These are phyloP conservation scores for Avena atlantica DNA, from an alignment of 176 grass and related monocot genomes.

Conservation along the genomic window DNA sequence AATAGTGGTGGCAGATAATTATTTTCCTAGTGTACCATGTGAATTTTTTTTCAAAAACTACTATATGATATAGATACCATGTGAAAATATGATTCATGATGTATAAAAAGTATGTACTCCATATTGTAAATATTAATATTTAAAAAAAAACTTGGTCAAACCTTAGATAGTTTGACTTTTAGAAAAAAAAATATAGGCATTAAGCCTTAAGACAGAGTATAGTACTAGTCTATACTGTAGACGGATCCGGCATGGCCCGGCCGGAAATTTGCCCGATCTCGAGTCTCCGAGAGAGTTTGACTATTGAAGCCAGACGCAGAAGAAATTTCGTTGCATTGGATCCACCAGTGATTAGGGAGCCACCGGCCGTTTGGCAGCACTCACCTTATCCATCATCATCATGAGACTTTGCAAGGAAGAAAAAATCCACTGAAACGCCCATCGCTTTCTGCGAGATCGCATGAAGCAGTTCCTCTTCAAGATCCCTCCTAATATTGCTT, in stretches of 20 bases:
- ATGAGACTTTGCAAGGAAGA: not conserved
- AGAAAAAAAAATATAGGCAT: too few species aligned
- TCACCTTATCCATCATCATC: conserved; percentile 16
- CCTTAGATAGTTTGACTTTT: too few species aligned
- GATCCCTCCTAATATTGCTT: not conserved
- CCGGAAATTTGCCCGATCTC: not conserved
- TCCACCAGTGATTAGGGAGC: not conserved
- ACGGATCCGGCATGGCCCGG: not conserved
- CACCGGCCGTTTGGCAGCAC: not conserved
- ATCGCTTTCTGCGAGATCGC: not conserved
- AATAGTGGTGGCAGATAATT: too few species aligned
- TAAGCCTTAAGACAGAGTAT: too few species aligned
- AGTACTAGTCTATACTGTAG: too few species aligned
- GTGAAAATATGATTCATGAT: too few species aligned
- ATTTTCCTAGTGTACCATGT: too few species aligned
- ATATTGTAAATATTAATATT: too few species aligned
- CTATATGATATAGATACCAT: too few species aligned
- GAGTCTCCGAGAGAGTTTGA: not conserved
- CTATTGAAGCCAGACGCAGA: not conserved
- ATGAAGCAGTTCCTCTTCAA: not conserved
- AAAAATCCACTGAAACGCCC: not conserved
- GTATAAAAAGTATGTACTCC: too few species aligned
- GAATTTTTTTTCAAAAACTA: too few species aligned
- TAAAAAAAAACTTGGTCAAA: too few species aligned
- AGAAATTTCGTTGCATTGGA: not conserved